phyloP scores from a whole-genome alignment of 352 stramenopile species.

The Discostella stelligera region DNA sequence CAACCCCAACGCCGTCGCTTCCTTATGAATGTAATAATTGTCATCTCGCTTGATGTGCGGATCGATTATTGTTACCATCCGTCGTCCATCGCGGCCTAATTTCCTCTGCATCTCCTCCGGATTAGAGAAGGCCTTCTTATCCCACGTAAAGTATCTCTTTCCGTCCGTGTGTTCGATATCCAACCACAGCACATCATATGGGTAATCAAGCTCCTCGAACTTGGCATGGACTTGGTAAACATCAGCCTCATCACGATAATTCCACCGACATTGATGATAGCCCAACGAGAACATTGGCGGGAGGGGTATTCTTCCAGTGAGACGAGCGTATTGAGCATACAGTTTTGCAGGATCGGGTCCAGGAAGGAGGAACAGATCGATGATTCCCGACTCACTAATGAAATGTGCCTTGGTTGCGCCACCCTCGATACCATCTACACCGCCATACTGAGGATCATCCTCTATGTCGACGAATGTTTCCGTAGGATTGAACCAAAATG shows the following conservation, averaged over 20 bases:
- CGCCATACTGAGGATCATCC: slow-evolving; percentile 62
- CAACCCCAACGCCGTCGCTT: slow-evolving; percentile 85
- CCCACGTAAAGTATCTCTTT: slow-evolving; percentile 97
- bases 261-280: slow-evolving; percentile 99
- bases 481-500: slow-evolving; percentile 99
- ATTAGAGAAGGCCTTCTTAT: slow-evolving; percentile 93
- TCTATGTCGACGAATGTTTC: slow-evolving; percentile 98
- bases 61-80: slow-evolving; percentile 99
- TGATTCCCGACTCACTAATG: slow-evolving; percentile 92
- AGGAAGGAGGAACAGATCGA: slow-evolving; percentile 96
- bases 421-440: background rate
- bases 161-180: slow-evolving; percentile 99
- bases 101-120: slow-evolving; percentile 93
- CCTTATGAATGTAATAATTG: slow-evolving; percentile 91
- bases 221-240: slow-evolving; percentile 87
- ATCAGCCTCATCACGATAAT: slow-evolving; percentile 98
- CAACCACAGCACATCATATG: slow-evolving; percentile 99
- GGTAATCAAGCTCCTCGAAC: slow-evolving; percentile 96
- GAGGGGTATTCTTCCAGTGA: slow-evolving; percentile 90
- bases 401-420: slow-evolving; percentile 84
- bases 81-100: slow-evolving; percentile 88
- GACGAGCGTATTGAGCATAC: slow-evolving; percentile 88
- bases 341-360: slow-evolving; percentile 86
- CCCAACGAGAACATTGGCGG: slow-evolving; percentile 95
- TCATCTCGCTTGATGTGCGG: slow-evolving; percentile 98